These are phyloP conservation scores for Citrus unshiu DNA, from an alignment of 345 rosid genomes.

Conservation along the genomic window DNA sequence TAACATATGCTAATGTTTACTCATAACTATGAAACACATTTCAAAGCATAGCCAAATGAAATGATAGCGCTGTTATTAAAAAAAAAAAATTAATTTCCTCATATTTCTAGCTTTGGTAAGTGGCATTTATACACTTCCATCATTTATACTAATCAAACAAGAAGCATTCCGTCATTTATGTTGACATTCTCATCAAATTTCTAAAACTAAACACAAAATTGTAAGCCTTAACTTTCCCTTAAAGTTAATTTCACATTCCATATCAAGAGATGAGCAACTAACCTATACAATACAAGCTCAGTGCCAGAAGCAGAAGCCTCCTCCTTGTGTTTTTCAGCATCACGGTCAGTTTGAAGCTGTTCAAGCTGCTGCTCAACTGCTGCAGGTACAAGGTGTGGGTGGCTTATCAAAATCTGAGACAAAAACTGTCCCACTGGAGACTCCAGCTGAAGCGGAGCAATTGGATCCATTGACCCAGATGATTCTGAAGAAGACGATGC, in stretches of 20 bases:
- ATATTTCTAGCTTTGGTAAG: not conserved
- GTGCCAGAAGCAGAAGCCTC: slow-evolving; percentile 67
- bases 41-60: not conserved
- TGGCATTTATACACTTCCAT: not conserved
- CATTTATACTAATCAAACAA: not conserved
- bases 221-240: not conserved
- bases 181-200: not conserved
- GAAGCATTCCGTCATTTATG: not conserved
- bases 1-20: not conserved
- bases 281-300: slow-evolving; percentile 84
- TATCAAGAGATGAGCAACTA: slow-evolving; percentile 10
- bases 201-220: not conserved
- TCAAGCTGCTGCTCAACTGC: slow-evolving; percentile 97
- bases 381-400: slow-evolving; percentile 94
- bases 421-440: slow-evolving; percentile 94
- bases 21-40: not conserved
- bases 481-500: slow-evolving; percentile 58
- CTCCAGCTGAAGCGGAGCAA: slow-evolving; percentile 71
- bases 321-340: slow-evolving; percentile 59
- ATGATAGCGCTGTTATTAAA: not conserved
- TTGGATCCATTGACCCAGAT: slow-evolving; percentile 39
- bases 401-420: slow-evolving; percentile 73
- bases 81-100: not conserved
- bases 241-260: not conserved
- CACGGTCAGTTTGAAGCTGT: slow-evolving; percentile 86